Evolutionary conservation across 306 rosid species (phyloP), one percentile per base, ranked within the genome.

Genomic region (Coriaria nepalensis): DNA sequence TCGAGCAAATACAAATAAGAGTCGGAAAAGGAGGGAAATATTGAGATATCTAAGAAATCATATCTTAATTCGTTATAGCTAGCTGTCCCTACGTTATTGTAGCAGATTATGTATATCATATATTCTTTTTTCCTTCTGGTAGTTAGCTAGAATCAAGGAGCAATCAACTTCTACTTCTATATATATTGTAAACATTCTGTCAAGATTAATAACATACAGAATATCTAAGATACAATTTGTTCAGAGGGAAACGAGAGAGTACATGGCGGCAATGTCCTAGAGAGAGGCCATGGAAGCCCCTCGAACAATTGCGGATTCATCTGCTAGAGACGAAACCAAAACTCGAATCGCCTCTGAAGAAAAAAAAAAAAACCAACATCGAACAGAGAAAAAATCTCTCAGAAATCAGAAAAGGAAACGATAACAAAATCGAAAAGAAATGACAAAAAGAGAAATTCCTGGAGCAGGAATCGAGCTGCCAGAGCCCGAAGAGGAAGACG

Each of bases 341-440:
- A 88, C 80, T 59, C 83, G 93, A 29, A 88, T 83, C 9, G 95
- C 95, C 57, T 88, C 96, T 88, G 88, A 59, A 37, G 47, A 39
- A 48, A 38, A 41, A 33, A 51, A 2, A 6, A 64, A 45, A 49
- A 8, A 43, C 40, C 29, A 41, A 57, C 33, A 63, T 33, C 51
- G n/a, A 58, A 33, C 7, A 32, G 7, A 8, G 49, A 36, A 10
- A 32, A 8, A 13, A 40, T 4, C 29, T 40, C 52, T 39, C 12
- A 7, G 49, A 61, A 45, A 40, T 53, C 43, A 73, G 40, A 55
- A 55, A 64, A 8, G 7, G 20, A 15, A 29, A 6, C 29, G 29
- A 20, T 32, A 9, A 13, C n/a, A 33, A 7, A 13, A 53, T 7
- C 6, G 8, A 4, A 11, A 15, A 56, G 7, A 29, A 9, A 11